Evolutionary conservation across 352 stramenopile genomes (phyloP).

Genomic region (Phytophthora litchii): DNA sequence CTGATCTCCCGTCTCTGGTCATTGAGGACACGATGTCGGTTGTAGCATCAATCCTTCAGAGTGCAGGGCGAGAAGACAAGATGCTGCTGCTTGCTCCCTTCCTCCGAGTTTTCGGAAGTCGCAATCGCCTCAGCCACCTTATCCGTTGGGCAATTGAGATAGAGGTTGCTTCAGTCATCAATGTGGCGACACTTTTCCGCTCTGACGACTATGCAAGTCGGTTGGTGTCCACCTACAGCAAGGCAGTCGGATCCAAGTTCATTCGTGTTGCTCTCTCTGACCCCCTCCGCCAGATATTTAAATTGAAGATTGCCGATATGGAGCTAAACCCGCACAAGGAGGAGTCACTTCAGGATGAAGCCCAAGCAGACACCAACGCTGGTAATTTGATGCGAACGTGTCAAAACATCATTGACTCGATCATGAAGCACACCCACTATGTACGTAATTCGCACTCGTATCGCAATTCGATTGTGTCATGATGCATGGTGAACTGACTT

Average conservation of each 20-base stretch:
- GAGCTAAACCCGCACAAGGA: conserved; percentile 73
- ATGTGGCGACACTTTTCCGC: conserved; percentile 79
- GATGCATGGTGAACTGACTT: conserved; percentile 7
- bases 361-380: conserved; percentile 54
- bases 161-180: conserved; percentile 73
- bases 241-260: conserved; percentile 72
- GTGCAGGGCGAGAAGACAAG: conserved; percentile 77
- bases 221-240: conserved; percentile 79
- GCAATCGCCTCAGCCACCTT: conserved; percentile 59
- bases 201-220: conserved; percentile 78
- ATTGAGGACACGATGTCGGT: conserved; percentile 78
- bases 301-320: conserved; percentile 72
- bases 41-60: conserved; percentile 80
- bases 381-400: conserved; percentile 85
- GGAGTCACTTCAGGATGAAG: conserved; percentile 46
- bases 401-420: conserved; percentile 83
- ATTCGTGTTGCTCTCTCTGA: conserved; percentile 66
- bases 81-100: conserved; percentile 68
- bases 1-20: conserved; percentile 56
- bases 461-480: neutral
- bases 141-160: conserved; percentile 83
- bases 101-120: conserved; percentile 68
- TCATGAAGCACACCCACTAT: conserved; percentile 63
- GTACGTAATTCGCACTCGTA: conserved; percentile 19
- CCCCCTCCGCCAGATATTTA: conserved; percentile 66